Evolutionary conservation across 2,329 filamentous ascomycete genomes (phyloP), one percentile per base, ranked within the genome.

Genomic region (Cladophialophora carrionii): DNA sequence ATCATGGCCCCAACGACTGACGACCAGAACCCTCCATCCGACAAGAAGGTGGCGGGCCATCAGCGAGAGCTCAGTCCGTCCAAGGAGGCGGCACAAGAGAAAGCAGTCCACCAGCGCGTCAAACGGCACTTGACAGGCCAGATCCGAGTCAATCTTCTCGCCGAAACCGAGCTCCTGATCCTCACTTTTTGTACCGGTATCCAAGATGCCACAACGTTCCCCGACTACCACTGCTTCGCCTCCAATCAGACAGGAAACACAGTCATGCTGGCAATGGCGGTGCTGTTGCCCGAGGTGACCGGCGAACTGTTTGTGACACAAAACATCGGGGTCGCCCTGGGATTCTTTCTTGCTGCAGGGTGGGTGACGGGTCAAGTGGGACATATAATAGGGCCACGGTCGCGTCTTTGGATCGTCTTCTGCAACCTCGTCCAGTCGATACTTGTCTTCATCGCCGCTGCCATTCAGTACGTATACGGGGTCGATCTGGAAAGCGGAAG

Each of bases 161-260:
- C 66, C 37, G 75, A 78, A 70, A 64, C 70, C 59, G 72, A 80
- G 66, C 75, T 79, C n/a, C 70, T 79, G 3, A 66, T 77, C 57
- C 72, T 80, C 5, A 74, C 78, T 5, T 76, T 81, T 63, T 71
- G 70, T 51, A 78, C 72, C 6, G 76, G 77, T n/a, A 77, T 80
- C 37, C 75, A 78, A 80, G 84, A 88, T 75, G 84, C 85, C 56
- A 81, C 84, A 22, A 82, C 85, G 2, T 88, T 86, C 72, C 83
- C 83, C 24, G 84, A 87, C 72, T 88, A 84, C 74, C 81, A 83
- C 74, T 87, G 84, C 72, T 87, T 88, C 73, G 83, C 84, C 14
- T 87, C 85, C 32, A 88, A 88, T 73, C 85, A 88, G 72, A 88
- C 86, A 0, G 86, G 87, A 64, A 88, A 88, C 75, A 87, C 85